Evolutionary conservation across 2,329 filamentous ascomycete genomes (phyloP), one percentile per base, ranked within the genome.

Genomic region (Alternaria consortialis): DNA sequence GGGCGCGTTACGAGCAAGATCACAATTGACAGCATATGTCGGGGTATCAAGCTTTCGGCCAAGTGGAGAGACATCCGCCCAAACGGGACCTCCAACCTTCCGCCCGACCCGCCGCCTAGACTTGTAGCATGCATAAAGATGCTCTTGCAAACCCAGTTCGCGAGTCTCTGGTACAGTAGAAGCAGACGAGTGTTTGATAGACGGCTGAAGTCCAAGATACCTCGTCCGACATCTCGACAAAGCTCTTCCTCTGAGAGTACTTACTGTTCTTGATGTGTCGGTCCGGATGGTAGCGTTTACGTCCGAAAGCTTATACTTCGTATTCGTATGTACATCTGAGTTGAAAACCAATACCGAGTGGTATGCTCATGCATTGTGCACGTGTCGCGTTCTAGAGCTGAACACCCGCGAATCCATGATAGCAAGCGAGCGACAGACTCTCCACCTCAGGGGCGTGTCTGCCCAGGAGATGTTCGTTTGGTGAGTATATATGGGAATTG

Each of bases 401-500:
- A 48, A 48, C 32, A 46, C 27, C 23, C 15, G 25, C 17, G 54
- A 47, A 40, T 50, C 50, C 37, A 44, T 58, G 42, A 46, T 36
- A 42, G 50, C 40, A 54, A 55, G 56, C 60, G 56, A 63, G 53
- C 29, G 39, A 55, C n/a, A 53, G 42, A n/a, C 23, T 39, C 37
- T 56, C 42, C 47, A 39, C 31, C 34, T 68, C 65, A 68, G 65
- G 65, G 63, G 65, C 52, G 50, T 27, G 20, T 53, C 32, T 52
- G 7, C 15, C 27, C 29, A 39, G 31, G 37, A 44, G 36, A 27
- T 40, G 42, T 40, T 5, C 31, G 3, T 17, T 56, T n/a, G 23
- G 25, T 51, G 32, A 44, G 57, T 60, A 66, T 69, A 68, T 68
- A 66, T 62, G 43, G 17, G 25, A 29, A 37, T 25, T 12, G 7